Percentiles rank a stretch among this genome's conserved stretches.
Conservation (phyloP, 192 early-diverging fungal species). For the Rhizoclosmatium globosum region DNA sequence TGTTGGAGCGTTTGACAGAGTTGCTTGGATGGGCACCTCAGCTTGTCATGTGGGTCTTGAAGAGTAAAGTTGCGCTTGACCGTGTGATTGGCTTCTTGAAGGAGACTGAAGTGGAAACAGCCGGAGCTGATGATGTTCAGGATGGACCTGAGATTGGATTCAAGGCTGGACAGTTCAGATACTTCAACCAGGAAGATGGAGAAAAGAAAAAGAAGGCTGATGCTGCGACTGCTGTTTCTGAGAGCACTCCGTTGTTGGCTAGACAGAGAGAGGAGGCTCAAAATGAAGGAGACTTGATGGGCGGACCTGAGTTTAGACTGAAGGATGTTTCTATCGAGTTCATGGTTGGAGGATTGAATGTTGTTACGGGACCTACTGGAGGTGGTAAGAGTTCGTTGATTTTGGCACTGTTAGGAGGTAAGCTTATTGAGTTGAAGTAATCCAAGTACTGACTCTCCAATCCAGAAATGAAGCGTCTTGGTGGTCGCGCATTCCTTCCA, state of each 20-base stretch:
- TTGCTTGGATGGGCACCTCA: slow-evolving; percentile 35
- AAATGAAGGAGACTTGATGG: slow-evolving; percentile 5
- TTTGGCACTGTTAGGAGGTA: slow-evolving; percentile 81
- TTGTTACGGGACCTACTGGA: slow-evolving; percentile 84
- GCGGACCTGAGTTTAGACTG: slow-evolving; percentile 41
- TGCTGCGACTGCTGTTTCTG: slow-evolving; percentile 1
- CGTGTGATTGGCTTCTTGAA: slow-evolving; percentile 51
- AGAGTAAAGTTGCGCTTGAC: slow-evolving; percentile 59
- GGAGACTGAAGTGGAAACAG: slow-evolving; percentile 39
- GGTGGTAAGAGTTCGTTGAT: slow-evolving; percentile 89
- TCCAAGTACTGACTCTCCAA: not conserved
- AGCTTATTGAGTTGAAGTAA: not conserved
- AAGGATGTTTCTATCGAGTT: slow-evolving; percentile 36
- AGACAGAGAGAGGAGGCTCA: slow-evolving; percentile 14
- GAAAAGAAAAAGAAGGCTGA: not conserved
- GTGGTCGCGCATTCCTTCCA: slow-evolving; percentile 13
- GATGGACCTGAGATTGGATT: slow-evolving; percentile 23
- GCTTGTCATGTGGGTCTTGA: slow-evolving; percentile 47
- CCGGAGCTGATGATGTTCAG: not conserved
- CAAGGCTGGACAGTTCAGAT: slow-evolving; percentile 22
- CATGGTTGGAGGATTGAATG: slow-evolving; percentile 54
- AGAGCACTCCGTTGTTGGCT: not conserved
- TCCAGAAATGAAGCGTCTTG: slow-evolving; percentile 36
- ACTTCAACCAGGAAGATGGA: slow-evolving; percentile 14
- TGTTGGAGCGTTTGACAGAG: slow-evolving; percentile 38